Conservation (phyloP, 73 alveolate genomes). For the Paramecium primaurelia region DNA sequence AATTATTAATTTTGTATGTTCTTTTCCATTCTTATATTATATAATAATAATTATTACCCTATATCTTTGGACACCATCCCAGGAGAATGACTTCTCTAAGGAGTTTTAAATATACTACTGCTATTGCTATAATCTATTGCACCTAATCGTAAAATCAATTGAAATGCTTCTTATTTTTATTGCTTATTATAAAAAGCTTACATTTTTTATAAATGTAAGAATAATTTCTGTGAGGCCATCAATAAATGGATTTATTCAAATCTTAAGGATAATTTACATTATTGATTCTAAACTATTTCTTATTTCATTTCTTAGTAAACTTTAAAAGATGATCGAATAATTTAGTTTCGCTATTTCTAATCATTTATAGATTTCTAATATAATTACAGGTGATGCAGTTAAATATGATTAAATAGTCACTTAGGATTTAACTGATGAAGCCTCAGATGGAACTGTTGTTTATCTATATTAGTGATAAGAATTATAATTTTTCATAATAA, state of each 20-base stretch:
- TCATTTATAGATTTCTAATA: not conserved
- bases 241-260: not conserved
- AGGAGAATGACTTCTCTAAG: not conserved
- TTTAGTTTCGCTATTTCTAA: not conserved
- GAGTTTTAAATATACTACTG: not conserved
- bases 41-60: not conserved
- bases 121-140: not conserved
- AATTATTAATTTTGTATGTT: not conserved
- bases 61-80: not conserved
- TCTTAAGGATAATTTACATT: not conserved
- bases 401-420: not conserved
- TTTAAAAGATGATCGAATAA: not conserved
- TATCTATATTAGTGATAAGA: not conserved
- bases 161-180: not conserved
- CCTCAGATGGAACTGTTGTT: conserved; percentile 8
- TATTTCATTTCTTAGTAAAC: not conserved
- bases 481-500: not conserved
- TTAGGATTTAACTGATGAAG: not conserved
- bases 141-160: not conserved
- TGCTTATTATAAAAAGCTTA: not conserved
- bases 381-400: not conserved
- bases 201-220: not conserved
- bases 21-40: not conserved
- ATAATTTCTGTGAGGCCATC: not conserved
- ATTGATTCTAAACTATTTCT: not conserved